These are phyloP conservation scores for Coleophoma crateriformis DNA, from an alignment of 2,329 filamentous ascomycete species.

Conservation along the genomic window DNA sequence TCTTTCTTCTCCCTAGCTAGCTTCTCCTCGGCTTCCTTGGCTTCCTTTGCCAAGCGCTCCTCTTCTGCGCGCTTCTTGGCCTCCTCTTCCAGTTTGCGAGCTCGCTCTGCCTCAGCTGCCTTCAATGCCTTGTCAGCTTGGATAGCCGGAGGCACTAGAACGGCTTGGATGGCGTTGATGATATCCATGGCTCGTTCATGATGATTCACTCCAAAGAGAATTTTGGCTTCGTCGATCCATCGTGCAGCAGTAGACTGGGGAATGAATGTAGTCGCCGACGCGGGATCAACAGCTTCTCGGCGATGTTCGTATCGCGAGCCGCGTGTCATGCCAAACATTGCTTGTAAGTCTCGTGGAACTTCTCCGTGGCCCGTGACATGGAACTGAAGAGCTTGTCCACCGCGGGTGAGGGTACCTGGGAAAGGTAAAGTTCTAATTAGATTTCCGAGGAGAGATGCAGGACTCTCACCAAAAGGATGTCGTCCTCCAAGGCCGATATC, in stretches of 20 bases:
- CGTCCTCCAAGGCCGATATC: slow-evolving; percentile 24
- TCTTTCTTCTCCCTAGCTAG: slow-evolving; percentile 62
- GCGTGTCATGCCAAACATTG: slow-evolving; percentile 29
- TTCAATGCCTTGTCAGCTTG: slow-evolving; percentile 71
- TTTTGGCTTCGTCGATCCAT: slow-evolving; percentile 85
- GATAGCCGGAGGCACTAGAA: slow-evolving; percentile 78
- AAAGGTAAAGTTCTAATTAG: slow-evolving; percentile 26
- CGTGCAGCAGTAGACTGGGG: slow-evolving; percentile 67
- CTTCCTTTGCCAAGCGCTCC: slow-evolving; percentile 61
- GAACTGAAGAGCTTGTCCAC: slow-evolving; percentile 51
- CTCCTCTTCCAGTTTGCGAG: slow-evolving; percentile 53
- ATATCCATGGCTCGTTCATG: slow-evolving; percentile 66
- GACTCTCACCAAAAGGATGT: slow-evolving; percentile 22
- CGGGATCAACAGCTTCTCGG: slow-evolving; percentile 23
- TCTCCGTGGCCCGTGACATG: slow-evolving; percentile 49
- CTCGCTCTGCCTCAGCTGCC: slow-evolving; percentile 49
- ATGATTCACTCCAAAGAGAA: slow-evolving; percentile 70
- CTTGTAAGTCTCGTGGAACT: slow-evolving; percentile 44
- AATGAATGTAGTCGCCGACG: slow-evolving; percentile 45
- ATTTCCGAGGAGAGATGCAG: slow-evolving; percentile 21
- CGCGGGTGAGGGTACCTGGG: slow-evolving; percentile 28
- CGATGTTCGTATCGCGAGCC: slow-evolving; percentile 17
- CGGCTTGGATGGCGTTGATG: slow-evolving; percentile 61
- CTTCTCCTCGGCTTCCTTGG: slow-evolving; percentile 66
- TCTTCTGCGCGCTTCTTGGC: slow-evolving; percentile 58